Base-by-base conservation (phyloP, 805 yeast species). In the Hanseniaspora lindneri region DNA sequence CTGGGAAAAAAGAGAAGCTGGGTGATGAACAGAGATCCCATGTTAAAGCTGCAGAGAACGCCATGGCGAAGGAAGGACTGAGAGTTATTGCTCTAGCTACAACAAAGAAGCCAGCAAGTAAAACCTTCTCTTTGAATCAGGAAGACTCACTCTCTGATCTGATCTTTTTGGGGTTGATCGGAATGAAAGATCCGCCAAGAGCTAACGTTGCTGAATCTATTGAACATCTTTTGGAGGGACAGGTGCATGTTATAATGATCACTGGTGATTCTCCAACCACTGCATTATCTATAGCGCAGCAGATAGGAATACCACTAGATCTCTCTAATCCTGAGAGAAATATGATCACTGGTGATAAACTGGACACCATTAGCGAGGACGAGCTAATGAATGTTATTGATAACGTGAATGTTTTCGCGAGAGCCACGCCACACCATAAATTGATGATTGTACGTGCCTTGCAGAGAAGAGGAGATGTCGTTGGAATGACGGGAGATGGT, bases 401-500 rank as follows among this genome's bases (percentile, higher is more conserved):
- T 52, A 77, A 79, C 55, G 95, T 89, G 29, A 79, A 89, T 27
- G 84, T 87, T 3, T 87, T 88, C 71, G 96, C 96, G 5, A 78
- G 96, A 69, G 87, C 96, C 8, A 81, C 96, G 1, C 96, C 96
- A 1, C 94, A 87, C 61, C 95, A 88, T 65, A 88, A 88, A 61
- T 80, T 88, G 53, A 74, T 83, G 52, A 88, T 88, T 64, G 95
- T 88, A 29, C 77, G 83, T 59, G 96, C 96, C 0, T 71, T 88
- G 54, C 94, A 88, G 63, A 75, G 76, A 62, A 75, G 94, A 61
- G 96, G 96, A 44, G 95, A 89, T 63, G 79, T 89, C 53, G 97
- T 89, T 46, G 98, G 96, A 21, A 88, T 89, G 96, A 88, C 97
- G n/a, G 98, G 98, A 56, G 97, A 88, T 66, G 97, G 97, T 66